Evolutionary conservation across 176 grass and related monocot species (phyloP), one percentile per base, ranked within the genome.

Genomic region (Oryza meyeriana): DNA sequence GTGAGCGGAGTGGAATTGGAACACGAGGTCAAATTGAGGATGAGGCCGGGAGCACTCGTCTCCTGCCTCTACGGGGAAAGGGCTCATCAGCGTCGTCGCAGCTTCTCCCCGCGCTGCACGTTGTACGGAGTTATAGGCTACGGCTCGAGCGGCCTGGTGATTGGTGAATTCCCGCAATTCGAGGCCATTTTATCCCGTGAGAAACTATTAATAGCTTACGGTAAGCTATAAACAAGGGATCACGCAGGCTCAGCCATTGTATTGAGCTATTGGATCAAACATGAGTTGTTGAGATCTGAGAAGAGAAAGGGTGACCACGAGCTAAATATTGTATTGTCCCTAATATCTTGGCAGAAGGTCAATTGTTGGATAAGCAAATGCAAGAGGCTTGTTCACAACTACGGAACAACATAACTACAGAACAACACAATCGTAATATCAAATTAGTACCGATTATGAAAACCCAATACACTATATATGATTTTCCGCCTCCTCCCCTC

Each of bases 11-110:
- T 34, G 28, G 8, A 64, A 41, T 18, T 41, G 73, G 52, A 65
- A 78, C 64, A 72, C 79, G 79, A 78, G 79, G 66, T n/a, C 64
- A 63, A 63, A 50, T 71, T 67, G 63, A n/a, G 69, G 24, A 45
- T 10, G 44, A 57, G 41, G 62, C 12, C 7, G 42, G 18, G 76
- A 80, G 76, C 41, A 16, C 2, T 68, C 34, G n/a, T 36, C 36
- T 30, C 6, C 41, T 1, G 16, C 7, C 38, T 30, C 34, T 24
- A 25, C 71, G 12, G 24, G 59, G 8, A 5, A 14, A 71, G 61
- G 50, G 11, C 55, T 86, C 57, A 44, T 27, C 5, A n/a, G 61
- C 76, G 61, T 64, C 40, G 81, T 75, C 85, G 71, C 14, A 5
- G 39, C 30, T 71, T 69, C 36, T 22, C 35, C 79, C 40, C 31